These are phyloP conservation scores for Coemansia sp. DNA, from an alignment of 192 early-diverging fungal genomes.

Conservation along the genomic window DNA sequence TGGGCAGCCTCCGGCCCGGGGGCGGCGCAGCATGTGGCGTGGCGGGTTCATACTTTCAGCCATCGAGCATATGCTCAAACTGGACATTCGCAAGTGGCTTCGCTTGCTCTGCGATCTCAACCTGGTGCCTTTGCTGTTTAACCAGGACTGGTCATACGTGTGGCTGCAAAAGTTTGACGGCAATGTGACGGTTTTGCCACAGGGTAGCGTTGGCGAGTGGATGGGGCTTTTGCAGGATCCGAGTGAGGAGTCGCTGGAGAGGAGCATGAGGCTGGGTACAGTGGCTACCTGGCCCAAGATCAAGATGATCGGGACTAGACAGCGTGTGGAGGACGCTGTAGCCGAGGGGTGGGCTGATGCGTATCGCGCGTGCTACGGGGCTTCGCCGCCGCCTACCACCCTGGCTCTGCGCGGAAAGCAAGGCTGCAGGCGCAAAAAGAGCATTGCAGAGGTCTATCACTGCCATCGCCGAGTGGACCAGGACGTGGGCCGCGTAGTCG, in stretches of 20 bases:
- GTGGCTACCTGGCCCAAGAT: slow-evolving; percentile 74
- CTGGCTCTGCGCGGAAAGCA: not conserved
- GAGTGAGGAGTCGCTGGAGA: slow-evolving; percentile 51
- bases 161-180: slow-evolving; percentile 92
- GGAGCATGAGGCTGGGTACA: slow-evolving; percentile 62
- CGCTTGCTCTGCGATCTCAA: slow-evolving; percentile 74
- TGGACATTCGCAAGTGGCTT: slow-evolving; percentile 86
- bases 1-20: slow-evolving; percentile 69
- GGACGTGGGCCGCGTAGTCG: slow-evolving; percentile 15
- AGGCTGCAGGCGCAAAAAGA: not conserved
- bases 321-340: slow-evolving; percentile 73
- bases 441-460: not conserved
- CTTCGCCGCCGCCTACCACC: not conserved
- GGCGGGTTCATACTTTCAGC: slow-evolving; percentile 84
- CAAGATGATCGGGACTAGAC: slow-evolving; percentile 69
- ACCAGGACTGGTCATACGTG: slow-evolving; percentile 77
- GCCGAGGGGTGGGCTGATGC: slow-evolving; percentile 14
- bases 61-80: slow-evolving; percentile 75
- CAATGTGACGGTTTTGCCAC: slow-evolving; percentile 78
- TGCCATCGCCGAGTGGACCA: slow-evolving; percentile 2
- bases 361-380: not conserved
- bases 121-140: slow-evolving; percentile 71
- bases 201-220: slow-evolving; percentile 62
- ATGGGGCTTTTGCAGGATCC: slow-evolving; percentile 66
- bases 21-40: slow-evolving; percentile 75